phyloP scores from a whole-genome alignment of 345 rosid species.

The Firmiana major region DNA sequence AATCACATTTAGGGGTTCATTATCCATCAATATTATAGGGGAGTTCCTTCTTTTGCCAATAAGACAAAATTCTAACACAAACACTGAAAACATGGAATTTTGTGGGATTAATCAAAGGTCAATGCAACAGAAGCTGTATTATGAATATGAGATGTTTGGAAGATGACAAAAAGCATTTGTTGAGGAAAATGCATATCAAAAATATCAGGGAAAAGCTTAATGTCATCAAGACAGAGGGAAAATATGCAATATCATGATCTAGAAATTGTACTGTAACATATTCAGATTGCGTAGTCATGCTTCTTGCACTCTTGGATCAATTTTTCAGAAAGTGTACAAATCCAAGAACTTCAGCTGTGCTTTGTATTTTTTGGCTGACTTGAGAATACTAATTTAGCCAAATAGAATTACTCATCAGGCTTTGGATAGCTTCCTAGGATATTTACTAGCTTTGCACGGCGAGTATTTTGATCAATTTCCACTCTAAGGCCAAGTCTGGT shows the following conservation, averaged over 20 bases:
- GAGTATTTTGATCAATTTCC: conserved; percentile 55
- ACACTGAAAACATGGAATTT: not conserved
- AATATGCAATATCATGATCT: not conserved
- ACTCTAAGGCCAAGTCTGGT: conserved; percentile 62
- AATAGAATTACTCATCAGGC: not conserved
- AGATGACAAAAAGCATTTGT: not conserved
- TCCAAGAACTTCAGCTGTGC: not conserved
- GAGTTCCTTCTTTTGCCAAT: not conserved
- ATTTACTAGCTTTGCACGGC: conserved; percentile 72
- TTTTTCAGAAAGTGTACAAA: not conserved
- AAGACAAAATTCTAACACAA: not conserved
- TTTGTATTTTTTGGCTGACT: no score
- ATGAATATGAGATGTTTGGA: not conserved
- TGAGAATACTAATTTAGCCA: no score
- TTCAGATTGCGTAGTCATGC: not conserved
- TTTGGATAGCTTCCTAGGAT: conserved; percentile 25
- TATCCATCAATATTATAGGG: not conserved
- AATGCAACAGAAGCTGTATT: not conserved
- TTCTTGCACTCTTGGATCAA: not conserved
- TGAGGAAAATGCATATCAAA: not conserved
- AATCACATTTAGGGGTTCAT: not conserved
- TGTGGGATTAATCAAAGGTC: not conserved
- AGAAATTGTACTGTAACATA: not conserved
- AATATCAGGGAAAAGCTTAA: not conserved
- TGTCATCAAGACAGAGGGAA: not conserved